Percentiles rank a stretch among this genome's conserved stretches.
These are phyloP conservation scores for Hyphopichia homilentoma DNA, from an alignment of 805 yeast genomes.

Conservation along the genomic window DNA sequence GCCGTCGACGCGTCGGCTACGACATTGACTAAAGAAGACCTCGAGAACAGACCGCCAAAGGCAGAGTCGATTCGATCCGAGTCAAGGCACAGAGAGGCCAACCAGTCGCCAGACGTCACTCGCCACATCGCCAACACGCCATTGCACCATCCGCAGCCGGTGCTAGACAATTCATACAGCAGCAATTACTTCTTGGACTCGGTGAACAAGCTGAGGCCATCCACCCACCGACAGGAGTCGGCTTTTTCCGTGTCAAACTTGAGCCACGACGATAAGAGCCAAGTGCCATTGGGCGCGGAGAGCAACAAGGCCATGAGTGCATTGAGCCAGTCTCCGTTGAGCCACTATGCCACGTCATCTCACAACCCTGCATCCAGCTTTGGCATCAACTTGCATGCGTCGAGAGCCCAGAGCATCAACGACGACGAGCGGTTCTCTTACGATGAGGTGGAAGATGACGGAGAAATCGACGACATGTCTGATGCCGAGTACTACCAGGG, in stretches of 20 bases:
- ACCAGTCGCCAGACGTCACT: no score
- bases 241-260: conserved; percentile 1
- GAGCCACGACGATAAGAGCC: background rate
- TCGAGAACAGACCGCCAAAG: no score
- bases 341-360: background rate
- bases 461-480: conserved; percentile 21
- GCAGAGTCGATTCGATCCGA: no score
- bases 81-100: no score
- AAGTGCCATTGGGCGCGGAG: no score
- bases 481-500: conserved; percentile 22
- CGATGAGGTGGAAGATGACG: conserved; percentile 20
- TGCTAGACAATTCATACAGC: conserved; percentile 16
- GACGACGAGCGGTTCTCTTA: conserved; percentile 13
- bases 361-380: background rate
- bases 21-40: no score
- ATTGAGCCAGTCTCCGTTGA: conserved; percentile 1
- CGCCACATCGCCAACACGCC: no score
- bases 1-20: no score
- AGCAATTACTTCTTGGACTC: conserved; percentile 22
- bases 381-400: conserved; percentile 1
- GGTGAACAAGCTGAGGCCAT: conserved; percentile 7
- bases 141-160: background rate
- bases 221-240: conserved; percentile 9
- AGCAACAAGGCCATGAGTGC: background rate
- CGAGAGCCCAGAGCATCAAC: conserved; percentile 2